A percentile compares a stretch with the other conserved stretches of the same genome.
Evolutionary conservation across 1,284 basidiomycete species (phyloP).

Genomic region (Agroathelia rolfsii): DNA sequence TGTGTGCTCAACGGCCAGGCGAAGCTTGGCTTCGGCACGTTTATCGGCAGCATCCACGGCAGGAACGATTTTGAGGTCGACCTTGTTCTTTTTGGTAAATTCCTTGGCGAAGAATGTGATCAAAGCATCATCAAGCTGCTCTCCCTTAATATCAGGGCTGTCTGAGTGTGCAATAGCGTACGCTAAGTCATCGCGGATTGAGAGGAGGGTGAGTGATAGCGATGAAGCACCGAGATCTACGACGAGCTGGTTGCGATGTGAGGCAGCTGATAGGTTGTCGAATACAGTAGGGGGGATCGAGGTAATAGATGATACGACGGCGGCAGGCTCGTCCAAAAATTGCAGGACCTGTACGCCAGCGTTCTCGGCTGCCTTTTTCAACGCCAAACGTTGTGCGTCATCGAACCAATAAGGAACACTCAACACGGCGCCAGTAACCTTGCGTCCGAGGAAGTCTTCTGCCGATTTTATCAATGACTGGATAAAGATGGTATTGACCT

Average conservation of each 20-base stretch:
- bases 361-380: constrained; percentile 67
- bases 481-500: constrained; percentile 84
- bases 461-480: constrained; percentile 80
- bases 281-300: constrained; percentile 31
- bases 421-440: constrained; percentile 77
- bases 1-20: constrained; percentile 89
- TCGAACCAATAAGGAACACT: constrained; percentile 75
- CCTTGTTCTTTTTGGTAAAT: constrained; percentile 95
- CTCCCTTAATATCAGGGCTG: constrained; percentile 40
- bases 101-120: constrained; percentile 93
- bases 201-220: constrained; percentile 50
- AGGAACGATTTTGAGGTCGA: constrained; percentile 56
- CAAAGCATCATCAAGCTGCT: constrained; percentile 72
- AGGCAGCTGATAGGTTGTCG: too few relatives aligned
- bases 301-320: constrained; percentile 56
- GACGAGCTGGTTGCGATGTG: constrained; percentile 60
- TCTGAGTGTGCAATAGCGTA: constrained; percentile 43
- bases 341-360: constrained; percentile 82
- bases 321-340: constrained; percentile 79
- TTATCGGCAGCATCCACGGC: constrained; percentile 53
- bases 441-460: constrained; percentile 85
- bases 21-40: constrained; percentile 89
- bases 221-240: constrained; percentile 67
- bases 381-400: constrained; percentile 57
- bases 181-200: constrained; percentile 57